Conservation (phyloP, 2,329 filamentous ascomycete genomes). For the Ceratocystis colombiana region DNA sequence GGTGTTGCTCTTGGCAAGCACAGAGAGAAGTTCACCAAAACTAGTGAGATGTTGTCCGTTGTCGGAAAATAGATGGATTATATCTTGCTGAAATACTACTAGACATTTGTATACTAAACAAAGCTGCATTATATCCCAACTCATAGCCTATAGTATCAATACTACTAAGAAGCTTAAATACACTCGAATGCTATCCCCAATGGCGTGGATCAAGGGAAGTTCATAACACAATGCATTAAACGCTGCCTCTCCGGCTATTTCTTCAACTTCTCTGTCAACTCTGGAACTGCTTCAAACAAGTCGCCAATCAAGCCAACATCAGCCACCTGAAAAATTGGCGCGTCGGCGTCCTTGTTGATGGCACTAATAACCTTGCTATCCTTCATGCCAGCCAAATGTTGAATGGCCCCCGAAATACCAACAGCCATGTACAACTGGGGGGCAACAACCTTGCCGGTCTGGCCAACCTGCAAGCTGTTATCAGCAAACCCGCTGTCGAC, state of each 20-base stretch:
- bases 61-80: not conserved
- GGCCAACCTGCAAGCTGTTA: slow-evolving; percentile 95
- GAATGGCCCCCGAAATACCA: slow-evolving; percentile 93
- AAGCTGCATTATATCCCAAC: not conserved
- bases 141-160: not conserved
- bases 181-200: slow-evolving; percentile 27
- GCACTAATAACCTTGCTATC: slow-evolving; percentile 98
- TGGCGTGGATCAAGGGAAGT: slow-evolving; percentile 15
- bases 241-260: slow-evolving; percentile 28
- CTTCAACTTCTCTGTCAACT: slow-evolving; percentile 92
- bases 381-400: slow-evolving; percentile 98
- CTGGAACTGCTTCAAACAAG: slow-evolving; percentile 88
- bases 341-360: slow-evolving; percentile 96
- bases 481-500: slow-evolving; percentile 97
- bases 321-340: slow-evolving; percentile 95
- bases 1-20: slow-evolving; percentile 62
- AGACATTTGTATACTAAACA: slow-evolving; percentile 2
- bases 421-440: slow-evolving; percentile 91
- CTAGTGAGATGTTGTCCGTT: slow-evolving; percentile 48
- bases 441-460: slow-evolving; percentile 97
- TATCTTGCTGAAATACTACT: not conserved
- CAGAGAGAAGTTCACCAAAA: slow-evolving; percentile 58
- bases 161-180: slow-evolving; percentile 25
- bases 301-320: slow-evolving; percentile 94
- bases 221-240: slow-evolving; percentile 12